Base-by-base conservation (phyloP, 257 asterid species). In the Nicotiana undulata region DNA sequence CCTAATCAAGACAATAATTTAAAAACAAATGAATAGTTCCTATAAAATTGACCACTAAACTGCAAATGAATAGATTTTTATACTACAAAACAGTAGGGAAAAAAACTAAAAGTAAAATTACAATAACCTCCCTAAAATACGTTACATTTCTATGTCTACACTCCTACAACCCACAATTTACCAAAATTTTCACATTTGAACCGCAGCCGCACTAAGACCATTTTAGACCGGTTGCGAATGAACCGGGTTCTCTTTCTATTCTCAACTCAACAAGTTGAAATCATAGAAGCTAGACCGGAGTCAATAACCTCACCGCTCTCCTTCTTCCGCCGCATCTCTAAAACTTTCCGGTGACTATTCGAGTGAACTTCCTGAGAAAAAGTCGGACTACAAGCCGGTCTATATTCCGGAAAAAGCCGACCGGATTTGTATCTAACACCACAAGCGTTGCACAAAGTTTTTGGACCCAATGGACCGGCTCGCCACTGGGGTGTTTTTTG, bases 381-480 rank as follows among this genome's bases (percentile, higher is more conserved):
- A 24, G 97, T 90, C 46, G 97, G 97, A 87, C 97, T 93, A 78
- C 94, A 93, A 12, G 97, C 97, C 79, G 97, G 97, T 77, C 96
- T 82, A 76, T 93, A 93, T 84, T 93, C 97, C 0, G 93, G 97
- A 20, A 83, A 90, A 5, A 93, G 95, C 77, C 97, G 91, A 12
- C 97, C 97, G 61, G 97, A 93, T 70, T 93, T 93, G 92, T 80
- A 93, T 89, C 97, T 91, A 84, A 93, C 97, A 0, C 97, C 97
- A 70, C 97, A 91, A 17, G 97, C 97, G 65, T 93, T 93, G 82
- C 97, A 93, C 76, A 93, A 46, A 0, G 97, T 90, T 72, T 93
- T 93, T 6, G 97, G 95, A 11, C 97, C 97, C 20, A 89, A 18
- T 52, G 97, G 97, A 18, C 97, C 97, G 84, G 95, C 84, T 81